Conservation (phyloP, 768 basidiomycete genomes). For the Daedaleopsis nitida region DNA sequence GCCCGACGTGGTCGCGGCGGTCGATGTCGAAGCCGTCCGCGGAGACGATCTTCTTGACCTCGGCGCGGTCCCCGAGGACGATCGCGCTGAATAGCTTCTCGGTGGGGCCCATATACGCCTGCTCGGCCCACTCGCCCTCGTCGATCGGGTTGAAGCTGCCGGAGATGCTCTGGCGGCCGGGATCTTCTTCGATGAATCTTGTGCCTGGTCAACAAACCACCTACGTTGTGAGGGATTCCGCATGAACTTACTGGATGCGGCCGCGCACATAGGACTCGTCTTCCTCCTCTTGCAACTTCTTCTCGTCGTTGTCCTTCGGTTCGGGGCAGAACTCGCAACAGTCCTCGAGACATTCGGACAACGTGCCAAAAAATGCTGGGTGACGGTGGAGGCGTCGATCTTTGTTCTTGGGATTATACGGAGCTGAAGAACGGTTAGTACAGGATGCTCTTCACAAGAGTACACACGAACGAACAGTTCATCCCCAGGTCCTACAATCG, state of each 20-base stretch:
- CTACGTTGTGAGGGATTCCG: background rate
- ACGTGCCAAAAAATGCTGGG: conserved; percentile 62
- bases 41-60: conserved; percentile 41
- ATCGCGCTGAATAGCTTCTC: conserved; percentile 62
- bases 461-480: conserved; percentile 44
- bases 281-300: conserved; percentile 51
- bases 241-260: conserved; percentile 44
- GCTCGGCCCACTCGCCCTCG: conserved; percentile 64
- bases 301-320: conserved; percentile 58
- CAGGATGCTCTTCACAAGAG: background rate
- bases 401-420: conserved; percentile 66
- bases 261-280: conserved; percentile 56
- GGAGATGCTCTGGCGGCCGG: conserved; percentile 60
- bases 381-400: conserved; percentile 61
- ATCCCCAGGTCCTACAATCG: conserved; percentile 51
- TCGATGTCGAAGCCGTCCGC: conserved; percentile 48
- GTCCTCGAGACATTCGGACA: conserved; percentile 58
- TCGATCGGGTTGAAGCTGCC: conserved; percentile 71
- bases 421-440: conserved; percentile 38
- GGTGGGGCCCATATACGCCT: conserved; percentile 57
- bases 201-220: background rate
- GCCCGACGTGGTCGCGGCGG: conserved; percentile 62
- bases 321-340: conserved; percentile 65
- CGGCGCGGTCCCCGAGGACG: conserved; percentile 42
- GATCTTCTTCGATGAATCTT: conserved; percentile 62